A percentile compares a stretch with the other conserved stretches of the same genome.
Conservation (phyloP, 345 rosid species). For the Ceriops decandra region DNA sequence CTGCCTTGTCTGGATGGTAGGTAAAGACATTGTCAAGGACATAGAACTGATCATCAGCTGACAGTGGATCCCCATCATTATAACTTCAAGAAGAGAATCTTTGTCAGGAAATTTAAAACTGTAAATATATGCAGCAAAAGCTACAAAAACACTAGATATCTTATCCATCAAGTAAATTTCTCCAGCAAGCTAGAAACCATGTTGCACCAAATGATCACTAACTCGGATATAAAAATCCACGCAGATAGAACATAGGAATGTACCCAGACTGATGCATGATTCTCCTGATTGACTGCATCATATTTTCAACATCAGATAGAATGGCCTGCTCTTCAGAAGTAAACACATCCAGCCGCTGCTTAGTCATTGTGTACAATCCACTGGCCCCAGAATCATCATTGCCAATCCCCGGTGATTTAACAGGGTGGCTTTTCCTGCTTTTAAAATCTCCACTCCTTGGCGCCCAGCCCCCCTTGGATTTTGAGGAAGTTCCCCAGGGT, state of each 20-base stretch:
- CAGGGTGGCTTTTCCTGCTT: conserved; percentile 48
- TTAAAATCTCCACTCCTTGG: conserved; percentile 58
- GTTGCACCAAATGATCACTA: background rate
- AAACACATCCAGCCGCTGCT: conserved; percentile 74
- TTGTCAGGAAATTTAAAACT: conserved; percentile 13
- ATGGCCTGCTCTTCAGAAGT: conserved; percentile 81
- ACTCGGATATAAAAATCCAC: background rate
- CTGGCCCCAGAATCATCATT: conserved; percentile 31
- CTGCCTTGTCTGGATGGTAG: conserved; percentile 73
- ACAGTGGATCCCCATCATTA: conserved; percentile 71
- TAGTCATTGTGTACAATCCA: conserved; percentile 47
- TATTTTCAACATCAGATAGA: conserved; percentile 57
- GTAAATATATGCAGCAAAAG: background rate
- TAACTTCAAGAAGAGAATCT: conserved; percentile 45
- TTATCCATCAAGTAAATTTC: background rate
- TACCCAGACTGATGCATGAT: conserved; percentile 69
- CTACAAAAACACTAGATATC: background rate
- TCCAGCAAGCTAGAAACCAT: background rate
- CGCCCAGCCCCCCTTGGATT: conserved; percentile 39
- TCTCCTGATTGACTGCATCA: conserved; percentile 57
- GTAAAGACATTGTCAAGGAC: conserved; percentile 59
- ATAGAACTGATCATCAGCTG: conserved; percentile 59
- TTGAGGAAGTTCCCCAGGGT: background rate
- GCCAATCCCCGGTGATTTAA: conserved; percentile 37
- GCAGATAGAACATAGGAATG: conserved; percentile 12